Base-by-base conservation (phyloP, 2,329 filamentous ascomycete genomes). In the Thielaviopsis euricoi region DNA sequence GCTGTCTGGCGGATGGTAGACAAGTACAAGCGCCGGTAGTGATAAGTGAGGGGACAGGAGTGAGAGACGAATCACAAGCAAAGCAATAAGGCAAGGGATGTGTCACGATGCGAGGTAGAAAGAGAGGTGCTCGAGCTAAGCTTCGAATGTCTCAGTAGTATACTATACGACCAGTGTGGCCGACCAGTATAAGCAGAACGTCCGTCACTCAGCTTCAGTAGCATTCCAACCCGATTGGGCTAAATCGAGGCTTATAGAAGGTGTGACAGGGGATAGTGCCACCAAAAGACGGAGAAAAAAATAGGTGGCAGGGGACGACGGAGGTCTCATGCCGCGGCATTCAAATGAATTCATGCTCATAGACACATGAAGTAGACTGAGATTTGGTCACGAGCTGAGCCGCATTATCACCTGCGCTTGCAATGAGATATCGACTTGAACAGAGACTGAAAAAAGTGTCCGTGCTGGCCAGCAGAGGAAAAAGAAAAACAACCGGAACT, bases 1-100 rank as follows among this genome's bases (percentile, higher is more conserved):
- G 76, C 69, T 62, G 51, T 17, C 19, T 52, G 19, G 23, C n/a
- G 57, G 56, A 62, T 69, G 66, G 65, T 72, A 68, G 70, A 61
- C 22, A 26, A 52, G 50, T 7, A 25, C 12, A 53, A 37, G 17
- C 26, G 22, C n/a, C n/a, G 40, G 40, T 12, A 22, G 23, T 26
- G 33, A 43, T 3, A 13, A 12, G 12, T n/a, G 51, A 26, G 15
- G 51, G 29, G 49, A 26, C 49, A 26, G 21, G 17, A n/a, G 25
- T 29, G 37, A 40, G 26, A 40, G 29, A 40, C 26, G 17, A 33
- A 33, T 33, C 29, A 33, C 29, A 33, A 33, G 37, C 37, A 43
- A 43, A 43, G 7, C 37, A 43, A 15, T 2, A 15, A 17, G 17
- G 37, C 3, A 7, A 5, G 3, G 37, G n/a, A 43, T 2, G n/a